phyloP scores from a whole-genome alignment of 2,329 filamentous ascomycete species.

The Lachnellula arida region DNA sequence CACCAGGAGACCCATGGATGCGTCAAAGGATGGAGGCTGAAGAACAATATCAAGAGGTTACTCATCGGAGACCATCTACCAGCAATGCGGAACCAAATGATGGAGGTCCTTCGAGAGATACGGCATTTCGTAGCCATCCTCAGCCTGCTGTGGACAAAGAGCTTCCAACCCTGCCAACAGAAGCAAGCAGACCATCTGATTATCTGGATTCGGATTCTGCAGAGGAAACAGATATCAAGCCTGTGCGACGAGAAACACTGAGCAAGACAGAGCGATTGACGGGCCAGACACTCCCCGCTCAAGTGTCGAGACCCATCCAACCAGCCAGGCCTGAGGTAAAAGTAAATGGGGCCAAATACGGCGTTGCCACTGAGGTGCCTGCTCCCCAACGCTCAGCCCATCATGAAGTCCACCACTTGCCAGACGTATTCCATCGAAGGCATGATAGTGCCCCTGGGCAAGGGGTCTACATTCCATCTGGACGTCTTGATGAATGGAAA shows the following conservation, averaged over 20 bases:
- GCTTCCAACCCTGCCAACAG: constrained; percentile 15
- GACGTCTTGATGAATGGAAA: constrained; percentile 69
- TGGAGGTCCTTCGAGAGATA: constrained; percentile 15
- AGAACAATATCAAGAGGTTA: constrained; percentile 33
- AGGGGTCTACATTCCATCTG: constrained; percentile 53
- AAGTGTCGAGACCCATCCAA: constrained; percentile 4
- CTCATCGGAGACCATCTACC: constrained; percentile 23
- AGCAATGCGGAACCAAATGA: constrained; percentile 8
- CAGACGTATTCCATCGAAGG: constrained; percentile 28
- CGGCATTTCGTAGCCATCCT: constrained; percentile 18
- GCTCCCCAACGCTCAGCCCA: constrained; percentile 11
- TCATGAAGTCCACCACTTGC: constrained; percentile 24
- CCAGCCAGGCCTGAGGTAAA: constrained; percentile 17
- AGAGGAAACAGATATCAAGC: constrained; percentile 15
- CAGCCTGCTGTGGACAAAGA: constrained; percentile 18
- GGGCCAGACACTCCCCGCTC: constrained; percentile 15
- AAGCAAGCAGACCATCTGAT: constrained; percentile 2
- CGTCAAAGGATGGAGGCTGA: constrained; percentile 41
- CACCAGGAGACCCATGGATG: constrained; percentile 48
- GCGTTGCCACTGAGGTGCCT: constrained; percentile 3
- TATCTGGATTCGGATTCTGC: constrained; percentile 13
- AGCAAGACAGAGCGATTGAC: constrained; percentile 30
- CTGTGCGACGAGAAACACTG: constrained; percentile 24
- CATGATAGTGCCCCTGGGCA: constrained; percentile 39
- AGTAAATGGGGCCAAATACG: constrained; percentile 22